Percentiles rank a stretch among this genome's conserved stretches.
These are phyloP conservation scores for Wickerhamiella azyma DNA, from an alignment of 805 yeast genomes.

Conservation along the genomic window DNA sequence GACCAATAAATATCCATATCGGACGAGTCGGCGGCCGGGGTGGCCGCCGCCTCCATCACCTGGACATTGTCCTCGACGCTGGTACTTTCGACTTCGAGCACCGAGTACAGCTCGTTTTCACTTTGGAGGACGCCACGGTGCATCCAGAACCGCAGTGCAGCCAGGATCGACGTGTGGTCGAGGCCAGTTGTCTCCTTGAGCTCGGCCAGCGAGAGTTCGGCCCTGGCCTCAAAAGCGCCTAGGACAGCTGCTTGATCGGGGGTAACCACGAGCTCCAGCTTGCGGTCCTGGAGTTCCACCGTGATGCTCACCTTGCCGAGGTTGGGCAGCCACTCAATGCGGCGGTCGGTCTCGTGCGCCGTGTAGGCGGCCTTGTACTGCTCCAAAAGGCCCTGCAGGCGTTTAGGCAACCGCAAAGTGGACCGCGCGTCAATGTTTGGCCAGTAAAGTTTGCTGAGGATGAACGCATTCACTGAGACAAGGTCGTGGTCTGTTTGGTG, in stretches of 20 bases:
- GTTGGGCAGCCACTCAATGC: slow-evolving; percentile 41
- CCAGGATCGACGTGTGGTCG: slow-evolving; percentile 29
- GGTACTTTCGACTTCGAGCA: slow-evolving; percentile 28
- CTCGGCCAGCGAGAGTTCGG: slow-evolving; percentile 24
- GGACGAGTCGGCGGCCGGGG: slow-evolving; percentile 13
- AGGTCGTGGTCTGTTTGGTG: slow-evolving; percentile 13
- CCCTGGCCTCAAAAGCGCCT: slow-evolving; percentile 29
- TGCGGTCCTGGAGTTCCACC: slow-evolving; percentile 39
- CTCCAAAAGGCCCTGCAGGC: slow-evolving; percentile 27
- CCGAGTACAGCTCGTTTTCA: slow-evolving; percentile 28
- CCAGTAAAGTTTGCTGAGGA: slow-evolving; percentile 77
- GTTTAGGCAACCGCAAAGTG: slow-evolving; percentile 36
- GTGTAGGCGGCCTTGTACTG: slow-evolving; percentile 34
- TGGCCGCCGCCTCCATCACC: not conserved
- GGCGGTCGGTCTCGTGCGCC: slow-evolving; percentile 40
- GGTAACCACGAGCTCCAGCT: slow-evolving; percentile 35
- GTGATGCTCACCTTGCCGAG: slow-evolving; percentile 51
- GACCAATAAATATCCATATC: slow-evolving; percentile 33
- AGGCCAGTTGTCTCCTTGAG: slow-evolving; percentile 31
- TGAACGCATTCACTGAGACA: slow-evolving; percentile 36
- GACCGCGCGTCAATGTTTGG: slow-evolving; percentile 33
- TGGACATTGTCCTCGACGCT: slow-evolving; percentile 2
- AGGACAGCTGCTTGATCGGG: slow-evolving; percentile 62
- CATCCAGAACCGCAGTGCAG: slow-evolving; percentile 49
- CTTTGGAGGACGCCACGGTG: slow-evolving; percentile 39